A percentile compares a stretch with the other conserved stretches of the same genome.
Evolutionary conservation across 495 filamentous ascomycete genomes (phyloP).

Genomic region (Penicillium pulvis): DNA sequence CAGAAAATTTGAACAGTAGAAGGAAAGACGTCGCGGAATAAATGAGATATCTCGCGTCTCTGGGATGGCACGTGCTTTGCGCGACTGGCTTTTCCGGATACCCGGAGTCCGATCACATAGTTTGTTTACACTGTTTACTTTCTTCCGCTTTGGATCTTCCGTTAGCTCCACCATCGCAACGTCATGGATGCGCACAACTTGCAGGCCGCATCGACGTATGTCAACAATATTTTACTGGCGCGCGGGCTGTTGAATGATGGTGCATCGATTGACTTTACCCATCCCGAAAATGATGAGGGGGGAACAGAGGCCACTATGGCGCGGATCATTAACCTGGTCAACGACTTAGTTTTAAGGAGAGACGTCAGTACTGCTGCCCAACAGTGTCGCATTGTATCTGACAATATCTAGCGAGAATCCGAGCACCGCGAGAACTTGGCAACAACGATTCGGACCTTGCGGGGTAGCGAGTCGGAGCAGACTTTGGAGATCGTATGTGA

Average conservation of each 20-base stretch:
- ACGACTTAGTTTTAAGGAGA: conserved; percentile 82
- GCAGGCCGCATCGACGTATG: conserved; percentile 85
- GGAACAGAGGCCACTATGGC: conserved; percentile 72
- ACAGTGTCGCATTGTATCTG: conserved; percentile 13
- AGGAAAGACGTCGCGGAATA: background rate
- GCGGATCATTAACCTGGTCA: conserved; percentile 85
- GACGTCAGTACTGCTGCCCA: conserved; percentile 59
- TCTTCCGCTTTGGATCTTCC: conserved; percentile 42
- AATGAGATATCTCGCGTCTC: background rate
- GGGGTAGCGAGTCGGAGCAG: conserved; percentile 70
- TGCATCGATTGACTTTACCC: conserved; percentile 80
- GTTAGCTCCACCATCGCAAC: conserved; percentile 12
- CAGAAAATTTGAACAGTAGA: background rate
- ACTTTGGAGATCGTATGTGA: conserved; percentile 55
- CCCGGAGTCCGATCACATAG: conserved; percentile 18
- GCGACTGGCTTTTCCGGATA: conserved; percentile 10
- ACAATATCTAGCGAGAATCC: conserved; percentile 71
- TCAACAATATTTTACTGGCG: conserved; percentile 93
- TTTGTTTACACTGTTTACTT: conserved; percentile 42
- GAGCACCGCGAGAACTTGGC: conserved; percentile 81
- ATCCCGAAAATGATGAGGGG: conserved; percentile 66
- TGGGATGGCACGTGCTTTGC: conserved; percentile 25
- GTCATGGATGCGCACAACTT: conserved; percentile 79
- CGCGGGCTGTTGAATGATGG: conserved; percentile 86
- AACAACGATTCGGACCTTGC: conserved; percentile 73